These are phyloP conservation scores for Pythium aquatile DNA, from an alignment of 352 stramenopile genomes.

Conservation along the genomic window DNA sequence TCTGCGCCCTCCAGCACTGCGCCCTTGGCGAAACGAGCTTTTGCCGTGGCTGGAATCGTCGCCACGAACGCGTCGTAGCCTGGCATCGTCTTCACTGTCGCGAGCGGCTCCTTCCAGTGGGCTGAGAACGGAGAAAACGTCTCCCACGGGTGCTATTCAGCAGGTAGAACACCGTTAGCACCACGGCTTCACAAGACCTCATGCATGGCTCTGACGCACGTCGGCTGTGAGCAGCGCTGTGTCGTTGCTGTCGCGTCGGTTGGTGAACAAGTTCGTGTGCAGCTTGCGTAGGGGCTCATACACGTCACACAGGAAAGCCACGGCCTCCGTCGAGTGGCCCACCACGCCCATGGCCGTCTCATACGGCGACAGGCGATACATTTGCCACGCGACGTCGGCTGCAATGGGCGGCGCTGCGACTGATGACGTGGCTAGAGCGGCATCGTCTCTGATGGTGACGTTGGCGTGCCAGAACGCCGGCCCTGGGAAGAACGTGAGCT, in stretches of 20 bases:
- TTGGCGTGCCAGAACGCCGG: constrained; percentile 61
- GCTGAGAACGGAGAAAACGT: constrained; percentile 74
- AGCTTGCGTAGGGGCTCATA: constrained; percentile 61
- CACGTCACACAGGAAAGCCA: constrained; percentile 71
- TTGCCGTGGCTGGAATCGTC: constrained; percentile 47
- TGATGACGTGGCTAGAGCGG: constrained; percentile 40
- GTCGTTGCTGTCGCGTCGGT: constrained; percentile 23
- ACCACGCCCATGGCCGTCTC: constrained; percentile 66
- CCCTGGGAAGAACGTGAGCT: constrained; percentile 77
- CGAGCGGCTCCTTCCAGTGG: constrained; percentile 59
- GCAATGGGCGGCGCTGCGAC: constrained; percentile 71
- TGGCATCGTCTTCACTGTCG: constrained; percentile 38
- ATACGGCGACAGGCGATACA: constrained; percentile 79
- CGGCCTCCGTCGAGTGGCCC: constrained; percentile 49
- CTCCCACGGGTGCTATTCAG: constrained; percentile 74
- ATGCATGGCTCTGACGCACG: too few species aligned
- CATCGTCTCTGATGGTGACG: neutral
- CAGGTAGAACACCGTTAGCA: neutral
- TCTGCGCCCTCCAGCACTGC: constrained; percentile 37
- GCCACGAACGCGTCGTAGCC: constrained; percentile 48
- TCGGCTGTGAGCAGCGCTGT: constrained; percentile 32
- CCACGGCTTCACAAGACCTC: neutral
- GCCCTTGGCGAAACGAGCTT: constrained; percentile 48
- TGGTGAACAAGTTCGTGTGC: constrained; percentile 49
- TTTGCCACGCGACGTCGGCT: constrained; percentile 77